Evolutionary conservation across 179 eudicot species (phyloP).

Genomic region (Vitellaria paradoxa): DNA sequence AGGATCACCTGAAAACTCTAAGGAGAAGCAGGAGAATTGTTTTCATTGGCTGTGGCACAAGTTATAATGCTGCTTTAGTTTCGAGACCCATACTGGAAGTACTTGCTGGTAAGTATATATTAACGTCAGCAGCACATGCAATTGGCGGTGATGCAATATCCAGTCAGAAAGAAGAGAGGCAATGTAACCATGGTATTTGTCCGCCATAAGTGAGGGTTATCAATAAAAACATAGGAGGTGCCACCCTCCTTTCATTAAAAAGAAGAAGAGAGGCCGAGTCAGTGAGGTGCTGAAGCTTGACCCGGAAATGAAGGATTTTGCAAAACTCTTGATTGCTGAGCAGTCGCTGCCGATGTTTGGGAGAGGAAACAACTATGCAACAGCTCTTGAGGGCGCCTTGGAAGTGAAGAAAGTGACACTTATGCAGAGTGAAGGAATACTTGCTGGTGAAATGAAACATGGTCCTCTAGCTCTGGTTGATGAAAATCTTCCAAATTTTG

Average conservation of each 20-base stretch:
- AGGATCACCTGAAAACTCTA: neutral
- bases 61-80: conserved; percentile 96
- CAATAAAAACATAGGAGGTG: no score
- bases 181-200: no score
- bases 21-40: no score
- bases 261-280: neutral
- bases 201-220: no score
- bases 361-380: conserved; percentile 97
- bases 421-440: conserved; percentile 99
- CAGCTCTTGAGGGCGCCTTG: conserved; percentile 95
- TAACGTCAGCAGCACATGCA: no score
- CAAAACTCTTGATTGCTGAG: conserved; percentile 66
- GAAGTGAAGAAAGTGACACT: conserved; percentile 95
- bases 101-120: conserved; percentile 65
- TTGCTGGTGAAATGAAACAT: conserved; percentile 99
- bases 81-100: conserved; percentile 89
- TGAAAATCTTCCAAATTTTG: conserved; percentile 85
- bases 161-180: no score
- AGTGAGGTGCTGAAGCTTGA: conserved; percentile 46
- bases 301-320: conserved; percentile 87
- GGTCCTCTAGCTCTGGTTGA: conserved; percentile 94
- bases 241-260: no score
- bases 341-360: conserved; percentile 96
- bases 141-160: no score
- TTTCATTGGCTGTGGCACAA: conserved; percentile 84